Conservation (phyloP, 2,329 filamentous ascomycete species). For the Aureobasidium sp. region DNA sequence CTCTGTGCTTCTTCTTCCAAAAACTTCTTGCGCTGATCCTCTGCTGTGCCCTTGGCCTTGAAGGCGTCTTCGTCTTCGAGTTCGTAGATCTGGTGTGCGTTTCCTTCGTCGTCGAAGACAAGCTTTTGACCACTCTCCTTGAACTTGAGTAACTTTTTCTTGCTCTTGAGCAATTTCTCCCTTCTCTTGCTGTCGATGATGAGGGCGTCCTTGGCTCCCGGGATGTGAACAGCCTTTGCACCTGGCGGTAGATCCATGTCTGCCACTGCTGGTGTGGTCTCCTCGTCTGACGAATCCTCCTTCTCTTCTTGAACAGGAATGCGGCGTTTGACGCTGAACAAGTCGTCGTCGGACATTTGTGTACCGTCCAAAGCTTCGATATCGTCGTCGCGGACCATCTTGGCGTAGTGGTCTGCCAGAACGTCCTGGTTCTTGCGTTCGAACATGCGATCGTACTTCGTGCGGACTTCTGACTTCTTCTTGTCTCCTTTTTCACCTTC, state of each 20-base stretch:
- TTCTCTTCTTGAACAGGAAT: conserved; percentile 61
- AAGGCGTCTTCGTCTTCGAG: conserved; percentile 82
- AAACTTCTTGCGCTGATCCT: conserved; percentile 70
- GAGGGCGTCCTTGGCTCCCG: conserved; percentile 62
- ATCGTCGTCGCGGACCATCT: conserved; percentile 62
- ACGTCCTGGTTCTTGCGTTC: conserved; percentile 95
- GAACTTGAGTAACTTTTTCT: conserved; percentile 85
- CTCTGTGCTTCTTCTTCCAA: conserved; percentile 66
- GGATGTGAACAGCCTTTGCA: conserved; percentile 56
- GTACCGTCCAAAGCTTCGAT: conserved; percentile 31
- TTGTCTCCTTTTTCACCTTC: conserved; percentile 42
- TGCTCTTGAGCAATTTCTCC: conserved; percentile 90
- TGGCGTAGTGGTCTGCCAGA: conserved; percentile 86
- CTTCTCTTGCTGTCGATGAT: conserved; percentile 90
- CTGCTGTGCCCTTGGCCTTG: conserved; percentile 63
- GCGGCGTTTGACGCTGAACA: conserved; percentile 88
- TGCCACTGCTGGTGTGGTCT: conserved; percentile 40
- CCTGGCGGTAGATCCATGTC: conserved; percentile 35
- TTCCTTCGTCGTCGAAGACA: conserved; percentile 87
- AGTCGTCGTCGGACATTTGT: conserved; percentile 52
- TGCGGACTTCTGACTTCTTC: conserved; percentile 66
- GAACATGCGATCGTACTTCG: conserved; percentile 98
- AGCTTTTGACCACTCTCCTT: conserved; percentile 80
- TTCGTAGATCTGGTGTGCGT: conserved; percentile 78
- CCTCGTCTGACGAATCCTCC: conserved; percentile 32